Base-by-base conservation (phyloP, 352 stramenopile genomes). In the Achlya hypogyna region DNA sequence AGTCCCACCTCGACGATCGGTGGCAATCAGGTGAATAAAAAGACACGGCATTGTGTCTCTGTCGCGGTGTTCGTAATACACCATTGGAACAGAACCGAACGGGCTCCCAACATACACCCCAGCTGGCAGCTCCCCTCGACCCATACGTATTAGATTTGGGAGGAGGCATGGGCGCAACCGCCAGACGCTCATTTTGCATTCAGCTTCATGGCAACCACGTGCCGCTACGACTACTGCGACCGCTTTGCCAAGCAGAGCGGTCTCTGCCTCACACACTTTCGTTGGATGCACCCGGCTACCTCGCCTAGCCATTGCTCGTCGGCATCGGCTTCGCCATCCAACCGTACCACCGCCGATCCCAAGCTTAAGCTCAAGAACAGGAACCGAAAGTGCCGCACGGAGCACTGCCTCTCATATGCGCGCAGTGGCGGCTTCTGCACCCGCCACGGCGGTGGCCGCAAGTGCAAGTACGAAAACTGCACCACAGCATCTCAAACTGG, bases 401-500 rank as follows among this genome's bases (percentile, higher is more conserved):
- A 67, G 10, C 22, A 49, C 18, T 67, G 60, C 27, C 18, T 67
- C 18, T 70, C 63, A 25, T 70, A 65, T 29, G 63, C 56, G 1
- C 56, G 52, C n/a, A 70, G 63, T 27, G 63, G 63, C 20, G 63
- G 63, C 25, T 70, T 52, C 28, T 69, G 63, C 53, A 69, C 63
- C 1, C 51, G 51, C 27, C 63, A 69, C 32, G 63, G 63, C 29
- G 63, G 63, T 34, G 63, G 63, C 1, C 40, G 54, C n/a, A 69
- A 69, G 53, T 69, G 63, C 63, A 54, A 65, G 38, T 43, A 38
- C 32, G 63, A 69, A 23, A 34, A 29, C 14, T 69, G 63, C 38
- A 25, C 31, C 25, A 69, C 51, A 16, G 52, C 63, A 28, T 69
- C 63, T 3, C 63, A 65, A 64, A 69, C 63, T 31, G 54, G 54